Percentiles rank a stretch among this genome's conserved stretches.
Conservation (phyloP, 495 filamentous ascomycete species). For the Podospora fimiseda region DNA sequence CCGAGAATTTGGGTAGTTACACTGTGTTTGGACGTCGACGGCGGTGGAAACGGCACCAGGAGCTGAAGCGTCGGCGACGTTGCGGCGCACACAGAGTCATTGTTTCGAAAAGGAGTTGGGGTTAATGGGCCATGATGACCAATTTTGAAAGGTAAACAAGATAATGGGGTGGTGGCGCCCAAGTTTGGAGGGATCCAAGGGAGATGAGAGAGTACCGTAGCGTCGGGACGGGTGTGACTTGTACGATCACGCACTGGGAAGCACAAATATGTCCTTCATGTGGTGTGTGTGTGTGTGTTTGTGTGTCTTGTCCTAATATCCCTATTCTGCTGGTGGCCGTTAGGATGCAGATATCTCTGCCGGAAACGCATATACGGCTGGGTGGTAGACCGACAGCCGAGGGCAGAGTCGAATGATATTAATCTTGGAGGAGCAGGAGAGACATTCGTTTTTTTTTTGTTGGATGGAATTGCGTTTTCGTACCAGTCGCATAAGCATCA, state of each 20-base stretch:
- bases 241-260: too few species aligned
- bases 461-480: neutral
- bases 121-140: slow-evolving; percentile 24
- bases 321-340: too few species aligned
- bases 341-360: too few species aligned
- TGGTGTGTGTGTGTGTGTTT: neutral
- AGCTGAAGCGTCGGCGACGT: slow-evolving; percentile 25
- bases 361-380: too few species aligned
- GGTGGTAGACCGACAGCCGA: too few species aligned
- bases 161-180: slow-evolving; percentile 3
- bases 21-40: slow-evolving; percentile 3
- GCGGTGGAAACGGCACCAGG: slow-evolving; percentile 14
- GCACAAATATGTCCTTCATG: too few species aligned
- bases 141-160: slow-evolving; percentile 10
- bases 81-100: slow-evolving; percentile 41
- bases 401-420: neutral
- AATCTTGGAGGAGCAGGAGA: neutral
- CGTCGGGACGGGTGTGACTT: neutral
- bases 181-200: slow-evolving; percentile 2
- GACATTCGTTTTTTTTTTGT: neutral
- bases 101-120: slow-evolving; percentile 29
- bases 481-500: neutral
- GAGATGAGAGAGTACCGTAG: neutral
- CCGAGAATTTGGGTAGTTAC: neutral
- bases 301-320: too few species aligned